Percentiles rank a stretch among this genome's conserved stretches.
Evolutionary conservation across 495 filamentous ascomycete genomes (phyloP).

Genomic region (Haplographium delicatum): DNA sequence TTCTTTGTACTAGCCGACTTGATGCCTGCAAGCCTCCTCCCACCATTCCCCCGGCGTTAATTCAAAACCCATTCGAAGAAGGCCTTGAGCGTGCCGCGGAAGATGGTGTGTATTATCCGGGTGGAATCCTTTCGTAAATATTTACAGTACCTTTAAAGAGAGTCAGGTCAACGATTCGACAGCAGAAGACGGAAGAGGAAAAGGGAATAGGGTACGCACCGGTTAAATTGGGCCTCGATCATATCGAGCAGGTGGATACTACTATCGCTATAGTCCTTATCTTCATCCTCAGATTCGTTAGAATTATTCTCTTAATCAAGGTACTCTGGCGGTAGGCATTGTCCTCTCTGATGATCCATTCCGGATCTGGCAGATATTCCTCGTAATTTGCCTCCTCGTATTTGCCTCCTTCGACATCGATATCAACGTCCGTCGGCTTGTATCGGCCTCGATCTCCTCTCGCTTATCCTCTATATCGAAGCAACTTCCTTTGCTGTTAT

Average conservation of each 20-base stretch:
- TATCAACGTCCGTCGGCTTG: constrained; percentile 8
- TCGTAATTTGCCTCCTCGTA: constrained; percentile 8
- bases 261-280: constrained; percentile 33
- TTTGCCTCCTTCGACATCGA: constrained; percentile 10
- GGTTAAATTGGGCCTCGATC: constrained; percentile 15
- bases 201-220: constrained; percentile 22
- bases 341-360: constrained; percentile 14
- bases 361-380: constrained; percentile 16
- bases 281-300: constrained; percentile 30
- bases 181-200: constrained; percentile 6
- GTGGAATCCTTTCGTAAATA: constrained; percentile 26
- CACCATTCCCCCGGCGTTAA: constrained; percentile 31
- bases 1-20: constrained; percentile 28
- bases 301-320: constrained; percentile 31
- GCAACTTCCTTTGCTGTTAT: constrained; percentile 5
- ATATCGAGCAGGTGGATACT: constrained; percentile 28
- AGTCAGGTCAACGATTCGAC: constrained; percentile 14
- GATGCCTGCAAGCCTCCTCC: constrained; percentile 27
- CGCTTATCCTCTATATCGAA: constrained; percentile 7
- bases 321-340: constrained; percentile 33
- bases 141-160: constrained; percentile 25
- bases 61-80: constrained; percentile 33
- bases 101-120: constrained; percentile 21
- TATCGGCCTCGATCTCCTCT: constrained; percentile 10
- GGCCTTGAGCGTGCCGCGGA: constrained; percentile 23